Evolutionary conservation across 2,329 filamentous ascomycete species (phyloP).

Genomic region (Fusarium guadeloupense): DNA sequence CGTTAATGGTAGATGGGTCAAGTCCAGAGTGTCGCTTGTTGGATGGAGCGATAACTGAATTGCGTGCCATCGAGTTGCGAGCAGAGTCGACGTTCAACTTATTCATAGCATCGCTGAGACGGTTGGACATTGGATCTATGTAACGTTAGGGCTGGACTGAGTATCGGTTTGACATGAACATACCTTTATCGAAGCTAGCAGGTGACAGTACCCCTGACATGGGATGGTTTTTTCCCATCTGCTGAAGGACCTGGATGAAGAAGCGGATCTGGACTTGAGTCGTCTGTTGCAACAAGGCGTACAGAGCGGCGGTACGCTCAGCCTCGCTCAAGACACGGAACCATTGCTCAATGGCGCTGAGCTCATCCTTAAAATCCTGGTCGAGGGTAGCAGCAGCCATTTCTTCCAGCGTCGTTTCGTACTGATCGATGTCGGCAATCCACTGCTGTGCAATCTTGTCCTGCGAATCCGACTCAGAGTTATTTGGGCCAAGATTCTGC

Average conservation of each 20-base stretch:
- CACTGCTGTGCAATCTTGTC: conserved; percentile 97
- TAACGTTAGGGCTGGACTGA: conserved; percentile 21
- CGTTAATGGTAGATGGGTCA: conserved; percentile 92
- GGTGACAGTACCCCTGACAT: conserved; percentile 96
- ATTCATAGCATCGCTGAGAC: conserved; percentile 94
- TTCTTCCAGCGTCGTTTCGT: conserved; percentile 97
- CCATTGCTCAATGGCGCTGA: conserved; percentile 99
- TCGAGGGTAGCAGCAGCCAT: conserved; percentile 99
- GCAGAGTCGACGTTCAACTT: conserved; percentile 90
- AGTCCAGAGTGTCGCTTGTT: conserved; percentile 98
- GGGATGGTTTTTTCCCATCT: conserved; percentile 98
- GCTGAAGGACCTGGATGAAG: conserved; percentile 98
- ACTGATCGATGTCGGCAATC: conserved; percentile 99
- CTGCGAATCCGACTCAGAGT: conserved; percentile 79
- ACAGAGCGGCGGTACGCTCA: conserved; percentile 92
- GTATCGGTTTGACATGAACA: conserved; percentile 33
- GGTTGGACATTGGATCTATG: conserved; percentile 94
- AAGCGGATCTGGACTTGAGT: conserved; percentile 99
- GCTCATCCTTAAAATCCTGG: conserved; percentile 99
- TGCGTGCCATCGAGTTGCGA: conserved; percentile 85
- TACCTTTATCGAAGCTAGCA: conserved; percentile 96
- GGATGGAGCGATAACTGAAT: conserved; percentile 74
- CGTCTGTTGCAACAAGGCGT: conserved; percentile 95
- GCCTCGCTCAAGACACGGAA: conserved; percentile 97
- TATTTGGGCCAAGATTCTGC: conserved; percentile 72